These are phyloP conservation scores for Rosa lucieae DNA, from an alignment of 306 rosid genomes.

Conservation along the genomic window DNA sequence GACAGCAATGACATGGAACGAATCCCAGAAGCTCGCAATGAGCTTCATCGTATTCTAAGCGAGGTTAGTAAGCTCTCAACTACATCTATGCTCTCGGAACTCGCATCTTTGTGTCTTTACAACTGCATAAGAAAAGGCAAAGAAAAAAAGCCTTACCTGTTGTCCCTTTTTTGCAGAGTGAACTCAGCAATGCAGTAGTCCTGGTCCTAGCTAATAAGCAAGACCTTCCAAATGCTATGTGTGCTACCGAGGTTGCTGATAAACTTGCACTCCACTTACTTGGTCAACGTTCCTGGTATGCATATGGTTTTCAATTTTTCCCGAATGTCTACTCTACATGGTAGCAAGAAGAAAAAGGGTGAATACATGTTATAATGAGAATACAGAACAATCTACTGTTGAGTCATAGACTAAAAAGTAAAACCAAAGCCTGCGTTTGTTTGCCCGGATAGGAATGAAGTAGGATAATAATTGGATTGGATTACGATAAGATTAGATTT, in stretches of 20 bases:
- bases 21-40: slow-evolving; percentile 44
- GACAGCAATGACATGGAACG: slow-evolving; percentile 49
- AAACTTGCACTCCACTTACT: slow-evolving; percentile 45
- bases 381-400: neutral
- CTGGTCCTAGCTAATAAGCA: slow-evolving; percentile 55
- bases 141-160: neutral
- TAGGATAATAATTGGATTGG: too few relatives aligned
- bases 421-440: neutral
- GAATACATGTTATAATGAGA: neutral
- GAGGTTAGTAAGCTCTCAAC: slow-evolving; percentile 28
- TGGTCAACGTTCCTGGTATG: slow-evolving; percentile 36
- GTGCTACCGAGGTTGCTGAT: slow-evolving; percentile 36
- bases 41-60: slow-evolving; percentile 42
- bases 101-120: neutral
- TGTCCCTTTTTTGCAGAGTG: slow-evolving; percentile 21
- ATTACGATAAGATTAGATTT: too few relatives aligned
- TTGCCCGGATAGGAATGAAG: too few relatives aligned
- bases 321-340: neutral
- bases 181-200: slow-evolving; percentile 29
- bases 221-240: slow-evolving; percentile 47
- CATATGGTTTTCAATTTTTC: neutral
- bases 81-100: too few relatives aligned
- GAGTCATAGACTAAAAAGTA: neutral
- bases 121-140: neutral
- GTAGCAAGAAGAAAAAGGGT: neutral